Conservation (phyloP, 164 flowering plant genomes). For the Vitis riparia region DNA sequence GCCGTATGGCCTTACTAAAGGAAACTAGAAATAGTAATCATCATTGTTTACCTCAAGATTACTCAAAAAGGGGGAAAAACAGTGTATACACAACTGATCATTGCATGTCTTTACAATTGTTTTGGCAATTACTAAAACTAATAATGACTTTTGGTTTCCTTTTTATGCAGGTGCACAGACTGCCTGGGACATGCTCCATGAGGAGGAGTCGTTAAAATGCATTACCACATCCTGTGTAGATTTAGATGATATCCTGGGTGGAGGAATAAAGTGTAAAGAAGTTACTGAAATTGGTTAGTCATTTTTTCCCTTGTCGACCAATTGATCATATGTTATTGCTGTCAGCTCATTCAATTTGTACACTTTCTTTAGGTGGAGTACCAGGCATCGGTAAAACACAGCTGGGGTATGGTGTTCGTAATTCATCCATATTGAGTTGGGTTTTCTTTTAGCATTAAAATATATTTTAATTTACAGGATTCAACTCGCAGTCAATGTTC, state of each 20-base stretch:
- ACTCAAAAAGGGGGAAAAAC: no score
- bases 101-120: neutral
- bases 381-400: slow-evolving; percentile 99
- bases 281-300: slow-evolving; percentile 92
- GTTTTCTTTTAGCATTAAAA: slow-evolving; percentile 2
- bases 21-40: no score
- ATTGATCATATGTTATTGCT: neutral
- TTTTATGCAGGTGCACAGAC: slow-evolving; percentile 63
- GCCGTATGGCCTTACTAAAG: no score
- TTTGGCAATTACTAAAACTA: no score
- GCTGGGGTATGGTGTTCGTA: slow-evolving; percentile 61
- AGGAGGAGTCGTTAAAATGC: slow-evolving; percentile 51
- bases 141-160: neutral
- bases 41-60: no score
- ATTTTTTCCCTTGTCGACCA: neutral
- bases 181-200: slow-evolving; percentile 92
- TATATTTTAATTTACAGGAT: slow-evolving; percentile 54
- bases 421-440: neutral
- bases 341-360: neutral
- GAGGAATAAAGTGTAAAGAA: slow-evolving; percentile 87
- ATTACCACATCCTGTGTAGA: slow-evolving; percentile 85
- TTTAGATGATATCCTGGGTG: slow-evolving; percentile 81
- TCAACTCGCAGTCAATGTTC: slow-evolving; percentile 95
- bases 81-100: neutral
- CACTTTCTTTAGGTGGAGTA: slow-evolving; percentile 70